phyloP scores from a whole-genome alignment of 305 asterid genomes.

The Rubia tinctorum region DNA sequence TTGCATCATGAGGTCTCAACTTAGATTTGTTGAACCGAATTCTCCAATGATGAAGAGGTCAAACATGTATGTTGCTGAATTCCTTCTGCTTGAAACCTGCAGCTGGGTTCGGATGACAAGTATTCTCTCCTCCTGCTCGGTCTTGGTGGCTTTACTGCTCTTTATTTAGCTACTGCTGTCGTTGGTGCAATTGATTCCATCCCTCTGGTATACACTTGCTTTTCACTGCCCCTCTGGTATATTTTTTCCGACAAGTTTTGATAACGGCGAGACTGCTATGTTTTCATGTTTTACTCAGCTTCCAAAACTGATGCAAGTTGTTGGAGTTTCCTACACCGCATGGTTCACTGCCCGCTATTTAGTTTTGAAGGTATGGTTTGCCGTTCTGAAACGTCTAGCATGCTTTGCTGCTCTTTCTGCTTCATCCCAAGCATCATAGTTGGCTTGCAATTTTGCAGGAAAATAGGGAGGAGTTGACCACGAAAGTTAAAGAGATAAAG shows the following conservation, averaged over 20 bases:
- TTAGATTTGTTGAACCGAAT: no score
- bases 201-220: conserved; percentile 27
- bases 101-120: conserved; percentile 52
- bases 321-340: conserved; percentile 64
- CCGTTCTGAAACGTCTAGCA: background rate
- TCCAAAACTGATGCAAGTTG: conserved; percentile 62
- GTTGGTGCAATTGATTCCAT: conserved; percentile 79
- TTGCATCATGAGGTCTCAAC: no score
- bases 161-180: conserved; percentile 57
- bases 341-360: conserved; percentile 74
- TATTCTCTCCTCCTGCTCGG: conserved; percentile 54
- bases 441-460: conserved; percentile 42
- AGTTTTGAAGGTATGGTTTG: conserved; percentile 50
- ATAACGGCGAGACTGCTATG: conserved; percentile 15
- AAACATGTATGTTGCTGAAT: no score
- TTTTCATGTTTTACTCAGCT: conserved; percentile 28
- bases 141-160: conserved; percentile 51
- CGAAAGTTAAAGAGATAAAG: conserved; percentile 62
- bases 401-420: conserved; percentile 1
- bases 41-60: no score
- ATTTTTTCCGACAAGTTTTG: background rate
- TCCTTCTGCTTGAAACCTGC: conserved; percentile 25
- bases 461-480: conserved; percentile 56
- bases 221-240: background rate
- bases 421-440: background rate